These are phyloP conservation scores for Monilinia fructigena DNA, from an alignment of 2,329 filamentous ascomycete genomes.

Conservation along the genomic window DNA sequence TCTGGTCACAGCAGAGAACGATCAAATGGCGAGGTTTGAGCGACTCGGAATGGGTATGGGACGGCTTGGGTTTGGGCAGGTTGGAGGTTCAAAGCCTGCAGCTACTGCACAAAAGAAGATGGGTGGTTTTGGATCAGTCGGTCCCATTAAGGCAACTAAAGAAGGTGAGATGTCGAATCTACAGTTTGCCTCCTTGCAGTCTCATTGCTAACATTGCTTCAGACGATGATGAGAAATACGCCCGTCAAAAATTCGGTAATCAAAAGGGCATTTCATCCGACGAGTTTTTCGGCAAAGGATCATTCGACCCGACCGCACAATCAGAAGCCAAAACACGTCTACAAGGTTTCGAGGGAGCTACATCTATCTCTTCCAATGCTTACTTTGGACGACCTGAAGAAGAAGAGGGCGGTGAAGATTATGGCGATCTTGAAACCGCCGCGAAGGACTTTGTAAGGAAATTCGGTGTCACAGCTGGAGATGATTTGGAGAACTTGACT, in stretches of 20 bases:
- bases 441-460: constrained; percentile 95
- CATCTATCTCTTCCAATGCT: constrained; percentile 89
- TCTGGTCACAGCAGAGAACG: constrained; percentile 59
- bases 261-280: constrained; percentile 98
- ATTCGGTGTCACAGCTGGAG: constrained; percentile 92
- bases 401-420: constrained; percentile 70
- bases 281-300: constrained; percentile 93
- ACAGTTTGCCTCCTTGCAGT: background rate
- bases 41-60: constrained; percentile 67
- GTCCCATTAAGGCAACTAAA: constrained; percentile 65
- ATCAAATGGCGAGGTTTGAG: constrained; percentile 80
- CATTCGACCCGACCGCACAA: constrained; percentile 76
- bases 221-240: constrained; percentile 79
- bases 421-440: constrained; percentile 86
- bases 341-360: constrained; percentile 89
- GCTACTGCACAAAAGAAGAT: constrained; percentile 52
- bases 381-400: constrained; percentile 96
- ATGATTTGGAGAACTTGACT: constrained; percentile 89
- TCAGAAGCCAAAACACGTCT: constrained; percentile 84
- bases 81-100: constrained; percentile 37
- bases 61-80: constrained; percentile 39
- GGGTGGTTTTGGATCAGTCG: constrained; percentile 83
- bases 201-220: constrained; percentile 27
- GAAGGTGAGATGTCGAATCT: constrained; percentile 54
- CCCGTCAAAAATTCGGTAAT: constrained; percentile 80